A percentile compares a stretch with the other conserved stretches of the same genome.
These are phyloP conservation scores for Pestalotiopsis sp. DNA, from an alignment of 2,329 filamentous ascomycete genomes.

Conservation along the genomic window DNA sequence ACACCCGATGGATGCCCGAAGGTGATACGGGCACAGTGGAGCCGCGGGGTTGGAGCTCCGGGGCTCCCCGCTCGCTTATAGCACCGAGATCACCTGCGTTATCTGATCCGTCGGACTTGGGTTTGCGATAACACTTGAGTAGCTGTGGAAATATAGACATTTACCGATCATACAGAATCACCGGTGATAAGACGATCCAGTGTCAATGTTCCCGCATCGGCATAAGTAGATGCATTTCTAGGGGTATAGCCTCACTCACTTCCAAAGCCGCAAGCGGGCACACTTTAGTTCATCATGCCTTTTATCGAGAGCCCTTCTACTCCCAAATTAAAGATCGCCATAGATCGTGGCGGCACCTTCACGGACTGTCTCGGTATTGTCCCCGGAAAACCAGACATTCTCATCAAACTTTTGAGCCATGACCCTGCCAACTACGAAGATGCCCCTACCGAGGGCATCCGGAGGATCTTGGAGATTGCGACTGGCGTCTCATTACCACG, in stretches of 20 bases:
- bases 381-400: conserved; percentile 12
- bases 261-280: neutral
- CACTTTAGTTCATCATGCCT: neutral
- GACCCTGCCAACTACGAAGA: conserved; percentile 16
- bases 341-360: conserved; percentile 18
- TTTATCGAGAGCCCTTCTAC: conserved; percentile 1
- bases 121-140: neutral
- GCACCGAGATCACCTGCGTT: neutral
- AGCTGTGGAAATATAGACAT: neutral
- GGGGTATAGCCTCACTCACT: neutral
- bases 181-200: neutral
- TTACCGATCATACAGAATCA: neutral
- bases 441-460: conserved; percentile 15
- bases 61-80: neutral
- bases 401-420: conserved; percentile 13
- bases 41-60: neutral
- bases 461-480: conserved; percentile 13
- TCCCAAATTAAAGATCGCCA: conserved; percentile 13
- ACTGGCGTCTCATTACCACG: conserved; percentile 10
- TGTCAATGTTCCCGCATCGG: neutral
- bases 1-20: neutral
- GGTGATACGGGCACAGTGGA: neutral
- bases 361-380: conserved; percentile 13
- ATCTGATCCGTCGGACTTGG: conserved; percentile 1
- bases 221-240: neutral